Percentiles rank a stretch among this genome's conserved stretches.
Conservation (phyloP, 2,329 filamentous ascomycete genomes). For the Pseudocercospora pini-densiflorae region DNA sequence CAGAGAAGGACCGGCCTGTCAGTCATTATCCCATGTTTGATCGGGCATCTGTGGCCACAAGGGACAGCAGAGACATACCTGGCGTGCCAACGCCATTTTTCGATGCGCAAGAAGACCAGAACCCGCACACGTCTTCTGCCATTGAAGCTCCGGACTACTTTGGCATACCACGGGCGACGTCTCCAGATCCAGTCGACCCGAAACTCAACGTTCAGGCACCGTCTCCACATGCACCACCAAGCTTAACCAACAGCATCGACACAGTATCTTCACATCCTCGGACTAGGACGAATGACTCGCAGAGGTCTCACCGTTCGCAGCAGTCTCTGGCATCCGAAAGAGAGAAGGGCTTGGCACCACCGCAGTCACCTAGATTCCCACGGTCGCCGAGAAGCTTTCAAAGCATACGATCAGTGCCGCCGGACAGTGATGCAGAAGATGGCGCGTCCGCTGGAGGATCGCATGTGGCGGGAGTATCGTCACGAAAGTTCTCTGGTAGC, state of each 20-base stretch:
- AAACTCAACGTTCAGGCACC: constrained; percentile 48
- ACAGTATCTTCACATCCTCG: constrained; percentile 45
- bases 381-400: constrained; percentile 48
- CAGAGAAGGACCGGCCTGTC: constrained; percentile 42
- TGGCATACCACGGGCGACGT: constrained; percentile 49
- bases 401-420: constrained; percentile 52
- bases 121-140: constrained; percentile 13
- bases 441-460: constrained; percentile 60
- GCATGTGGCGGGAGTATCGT: constrained; percentile 61
- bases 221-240: constrained; percentile 45
- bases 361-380: constrained; percentile 45
- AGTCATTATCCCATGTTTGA: constrained; percentile 42
- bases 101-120: constrained; percentile 31
- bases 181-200: constrained; percentile 52
- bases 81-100: constrained; percentile 31
- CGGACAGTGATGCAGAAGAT: constrained; percentile 68
- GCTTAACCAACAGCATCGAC: constrained; percentile 41
- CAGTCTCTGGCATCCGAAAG: constrained; percentile 24
- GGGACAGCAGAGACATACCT: constrained; percentile 20
- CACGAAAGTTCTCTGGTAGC: constrained; percentile 78
- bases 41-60: constrained; percentile 26
- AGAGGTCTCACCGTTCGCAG: constrained; percentile 35
- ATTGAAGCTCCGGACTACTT: constrained; percentile 46
- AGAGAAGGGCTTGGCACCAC: constrained; percentile 37
- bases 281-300: constrained; percentile 45